Percentiles rank a stretch among this genome's conserved stretches.
Evolutionary conservation across 129 eudicot species (phyloP).

Genomic region (Flaveria sonorensis): DNA sequence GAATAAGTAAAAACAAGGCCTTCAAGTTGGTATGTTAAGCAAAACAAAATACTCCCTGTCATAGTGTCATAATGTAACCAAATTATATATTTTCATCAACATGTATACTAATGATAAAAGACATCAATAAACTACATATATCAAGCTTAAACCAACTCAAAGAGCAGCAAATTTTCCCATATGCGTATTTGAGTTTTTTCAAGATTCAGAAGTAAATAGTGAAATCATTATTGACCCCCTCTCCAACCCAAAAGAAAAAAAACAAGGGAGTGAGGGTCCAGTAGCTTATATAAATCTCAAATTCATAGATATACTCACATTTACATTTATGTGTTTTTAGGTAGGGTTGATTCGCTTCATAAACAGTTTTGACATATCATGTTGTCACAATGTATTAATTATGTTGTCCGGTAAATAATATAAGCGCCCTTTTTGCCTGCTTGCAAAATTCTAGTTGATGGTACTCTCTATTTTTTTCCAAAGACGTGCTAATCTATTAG

Average conservation of each 20-base stretch:
- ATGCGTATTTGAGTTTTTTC: conserved; percentile 12
- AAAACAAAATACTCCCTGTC: background rate
- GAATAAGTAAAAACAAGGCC: background rate
- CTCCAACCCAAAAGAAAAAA: background rate
- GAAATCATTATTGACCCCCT: background rate
- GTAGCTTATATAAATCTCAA: background rate
- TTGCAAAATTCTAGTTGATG: background rate
- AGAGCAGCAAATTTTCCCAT: background rate
- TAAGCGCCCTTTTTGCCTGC: conserved; percentile 18
- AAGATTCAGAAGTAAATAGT: conserved; percentile 2
- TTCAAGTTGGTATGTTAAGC: background rate
- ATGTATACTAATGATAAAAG: background rate
- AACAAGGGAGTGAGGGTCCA: background rate
- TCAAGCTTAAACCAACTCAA: background rate
- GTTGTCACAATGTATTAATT: background rate
- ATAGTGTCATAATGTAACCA: no score
- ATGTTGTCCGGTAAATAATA: background rate
- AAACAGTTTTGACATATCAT: background rate
- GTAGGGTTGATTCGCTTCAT: background rate
- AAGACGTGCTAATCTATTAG: background rate
- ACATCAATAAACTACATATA: background rate
- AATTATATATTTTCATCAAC: background rate
- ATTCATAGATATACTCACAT: background rate
- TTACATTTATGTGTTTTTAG: background rate
- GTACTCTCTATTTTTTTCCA: background rate